phyloP scores from a whole-genome alignment of 805 yeast genomes.

The Ogataea nitratoaversa region DNA sequence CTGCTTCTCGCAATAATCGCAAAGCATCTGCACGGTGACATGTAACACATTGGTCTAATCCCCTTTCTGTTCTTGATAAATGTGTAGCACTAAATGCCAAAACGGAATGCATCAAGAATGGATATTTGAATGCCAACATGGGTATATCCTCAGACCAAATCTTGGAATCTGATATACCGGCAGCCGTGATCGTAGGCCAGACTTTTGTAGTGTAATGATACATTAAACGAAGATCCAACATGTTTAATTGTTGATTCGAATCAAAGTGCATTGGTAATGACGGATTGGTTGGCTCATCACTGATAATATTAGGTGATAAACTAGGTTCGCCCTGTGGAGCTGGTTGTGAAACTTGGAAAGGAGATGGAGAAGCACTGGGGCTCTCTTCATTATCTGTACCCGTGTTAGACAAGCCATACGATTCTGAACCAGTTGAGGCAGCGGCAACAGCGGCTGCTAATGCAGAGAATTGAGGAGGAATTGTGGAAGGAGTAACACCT shows the following conservation, averaged over 20 bases:
- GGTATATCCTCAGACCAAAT: slow-evolving; percentile 91
- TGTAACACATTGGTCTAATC: slow-evolving; percentile 77
- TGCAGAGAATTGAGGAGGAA: not conserved
- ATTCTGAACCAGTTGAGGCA: not conserved
- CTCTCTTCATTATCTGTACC: not conserved
- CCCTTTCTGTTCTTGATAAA: slow-evolving; percentile 68
- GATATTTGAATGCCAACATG: slow-evolving; percentile 78
- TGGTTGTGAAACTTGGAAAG: not conserved
- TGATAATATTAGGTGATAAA: slow-evolving; percentile 29
- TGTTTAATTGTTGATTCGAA: slow-evolving; percentile 42
- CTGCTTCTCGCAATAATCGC: slow-evolving; percentile 77
- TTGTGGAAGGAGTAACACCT: not conserved
- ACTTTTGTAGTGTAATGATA: slow-evolving; percentile 84
- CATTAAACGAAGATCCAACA: slow-evolving; percentile 77
- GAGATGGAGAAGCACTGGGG: not conserved
- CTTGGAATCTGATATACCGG: slow-evolving; percentile 81
- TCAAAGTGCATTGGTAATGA: slow-evolving; percentile 15
- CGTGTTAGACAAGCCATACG: not conserved
- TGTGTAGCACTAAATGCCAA: slow-evolving; percentile 93
- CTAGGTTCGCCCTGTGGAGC: slow-evolving; percentile 14
- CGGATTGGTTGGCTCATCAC: slow-evolving; percentile 22
- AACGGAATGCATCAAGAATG: slow-evolving; percentile 88
- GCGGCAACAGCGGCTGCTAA: slow-evolving; percentile 2
- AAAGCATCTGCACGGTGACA: slow-evolving; percentile 86
- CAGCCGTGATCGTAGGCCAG: slow-evolving; percentile 81